Conservation (phyloP, 345 rosid genomes). For the Linum lewisii region DNA sequence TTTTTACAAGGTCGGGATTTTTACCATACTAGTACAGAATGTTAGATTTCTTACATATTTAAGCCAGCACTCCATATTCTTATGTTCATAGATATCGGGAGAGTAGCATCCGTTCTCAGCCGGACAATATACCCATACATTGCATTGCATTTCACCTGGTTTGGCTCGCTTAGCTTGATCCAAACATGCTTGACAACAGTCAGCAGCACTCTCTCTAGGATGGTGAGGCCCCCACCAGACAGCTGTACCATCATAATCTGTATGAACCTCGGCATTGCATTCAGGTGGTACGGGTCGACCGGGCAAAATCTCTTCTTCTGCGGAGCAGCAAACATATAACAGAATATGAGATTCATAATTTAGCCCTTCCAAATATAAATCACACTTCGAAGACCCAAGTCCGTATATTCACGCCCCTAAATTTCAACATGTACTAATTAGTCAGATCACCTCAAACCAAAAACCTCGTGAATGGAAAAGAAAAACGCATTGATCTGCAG, state of each 20-base stretch:
- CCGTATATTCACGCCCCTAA: too few relatives aligned
- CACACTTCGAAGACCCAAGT: too few relatives aligned
- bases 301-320: conserved; percentile 71
- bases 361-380: neutral
- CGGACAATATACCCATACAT: conserved; percentile 98
- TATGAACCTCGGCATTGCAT: conserved; percentile 76
- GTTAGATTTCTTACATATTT: conserved; percentile 53
- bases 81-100: conserved; percentile 87
- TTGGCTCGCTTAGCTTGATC: conserved; percentile 73
- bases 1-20: too few relatives aligned
- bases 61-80: conserved; percentile 87
- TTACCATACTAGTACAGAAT: neutral
- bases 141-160: conserved; percentile 83
- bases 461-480: neutral
- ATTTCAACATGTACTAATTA: too few relatives aligned
- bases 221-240: conserved; percentile 97
- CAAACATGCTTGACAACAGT: conserved; percentile 95
- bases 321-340: conserved; percentile 4
- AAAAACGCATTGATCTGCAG: neutral
- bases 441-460: neutral
- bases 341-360: neutral
- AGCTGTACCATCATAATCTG: conserved; percentile 87
- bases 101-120: conserved; percentile 70
- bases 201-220: conserved; percentile 95
- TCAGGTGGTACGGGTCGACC: conserved; percentile 77